These are phyloP conservation scores for Mycena epipterygia DNA, from an alignment of 768 basidiomycete genomes.

Conservation along the genomic window DNA sequence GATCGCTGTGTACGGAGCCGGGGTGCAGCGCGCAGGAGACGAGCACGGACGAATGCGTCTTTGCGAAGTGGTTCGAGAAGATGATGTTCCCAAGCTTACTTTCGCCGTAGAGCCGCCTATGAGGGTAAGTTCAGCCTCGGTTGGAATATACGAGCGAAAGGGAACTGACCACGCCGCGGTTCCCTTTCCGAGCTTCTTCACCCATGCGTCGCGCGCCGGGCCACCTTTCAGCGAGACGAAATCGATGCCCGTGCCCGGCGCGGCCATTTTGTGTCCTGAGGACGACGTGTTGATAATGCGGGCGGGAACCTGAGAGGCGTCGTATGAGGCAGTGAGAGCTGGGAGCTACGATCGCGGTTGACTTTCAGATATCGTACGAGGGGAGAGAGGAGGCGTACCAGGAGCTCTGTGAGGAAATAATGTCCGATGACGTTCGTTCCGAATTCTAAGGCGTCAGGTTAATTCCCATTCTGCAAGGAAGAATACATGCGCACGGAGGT, in stretches of 20 bases:
- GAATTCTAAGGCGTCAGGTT: conserved; percentile 44
- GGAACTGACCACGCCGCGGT: neutral
- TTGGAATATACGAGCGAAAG: neutral
- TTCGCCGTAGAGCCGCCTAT: conserved; percentile 29
- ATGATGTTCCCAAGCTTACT: conserved; percentile 33
- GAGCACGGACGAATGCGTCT: conserved; percentile 1
- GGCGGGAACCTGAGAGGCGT: conserved; percentile 15
- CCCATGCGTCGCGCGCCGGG: conserved; percentile 25
- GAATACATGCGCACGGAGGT: conserved; percentile 30
- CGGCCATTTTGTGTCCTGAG: conserved; percentile 14
- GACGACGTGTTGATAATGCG: conserved; percentile 45
- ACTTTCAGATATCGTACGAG: neutral
- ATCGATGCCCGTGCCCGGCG: conserved; percentile 15
- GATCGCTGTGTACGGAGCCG: neutral
- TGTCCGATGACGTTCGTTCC: conserved; percentile 54
- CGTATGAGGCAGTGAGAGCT: conserved; percentile 7
- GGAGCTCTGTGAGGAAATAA: conserved; percentile 40
- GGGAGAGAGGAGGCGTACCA: conserved; percentile 38
- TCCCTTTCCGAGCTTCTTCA: neutral
- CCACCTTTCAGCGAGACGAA: conserved; percentile 16
- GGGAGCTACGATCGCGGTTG: conserved; percentile 16
- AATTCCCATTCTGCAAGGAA: neutral
- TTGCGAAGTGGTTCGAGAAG: conserved; percentile 25
- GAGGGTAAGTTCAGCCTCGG: neutral
- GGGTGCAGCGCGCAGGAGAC: conserved; percentile 31